phyloP scores from a whole-genome alignment of 2,329 filamentous ascomycete genomes.

The Colletotrichum echinochloae region DNA sequence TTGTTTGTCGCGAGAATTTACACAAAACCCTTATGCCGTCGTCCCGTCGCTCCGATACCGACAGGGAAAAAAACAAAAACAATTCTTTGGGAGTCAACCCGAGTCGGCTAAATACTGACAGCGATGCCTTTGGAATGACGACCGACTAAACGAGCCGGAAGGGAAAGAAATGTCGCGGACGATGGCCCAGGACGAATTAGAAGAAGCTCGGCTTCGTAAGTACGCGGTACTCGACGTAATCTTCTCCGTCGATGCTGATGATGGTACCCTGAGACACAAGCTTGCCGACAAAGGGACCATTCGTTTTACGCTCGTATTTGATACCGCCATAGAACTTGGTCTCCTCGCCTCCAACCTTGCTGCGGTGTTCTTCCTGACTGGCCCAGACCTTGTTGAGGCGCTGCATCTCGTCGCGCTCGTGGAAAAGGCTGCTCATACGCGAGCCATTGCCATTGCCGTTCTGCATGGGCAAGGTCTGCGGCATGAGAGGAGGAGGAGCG shows the following conservation, averaged over 20 bases:
- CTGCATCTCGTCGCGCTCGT: conserved; percentile 62
- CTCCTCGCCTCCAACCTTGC: conserved; percentile 59
- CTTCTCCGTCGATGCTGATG: conserved; percentile 74
- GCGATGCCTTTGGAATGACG: background rate
- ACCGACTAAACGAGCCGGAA: background rate
- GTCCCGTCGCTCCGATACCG: background rate
- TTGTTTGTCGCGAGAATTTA: conserved; percentile 10
- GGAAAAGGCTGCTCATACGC: conserved; percentile 48
- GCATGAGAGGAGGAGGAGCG: conserved; percentile 7
- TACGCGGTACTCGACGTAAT: conserved; percentile 75
- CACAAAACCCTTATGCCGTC: conserved; percentile 6
- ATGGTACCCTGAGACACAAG: conserved; percentile 72
- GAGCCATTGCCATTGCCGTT: conserved; percentile 18
- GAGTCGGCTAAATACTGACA: background rate
- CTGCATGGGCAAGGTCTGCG: conserved; percentile 19
- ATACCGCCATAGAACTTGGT: conserved; percentile 69
- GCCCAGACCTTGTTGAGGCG: conserved; percentile 68
- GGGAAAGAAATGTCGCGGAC: background rate
- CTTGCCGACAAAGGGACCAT: conserved; percentile 71
- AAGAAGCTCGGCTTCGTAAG: conserved; percentile 74
- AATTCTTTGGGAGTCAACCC: background rate
- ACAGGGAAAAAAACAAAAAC: background rate
- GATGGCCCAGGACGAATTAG: conserved; percentile 46
- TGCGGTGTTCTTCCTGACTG: conserved; percentile 62
- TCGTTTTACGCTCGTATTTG: conserved; percentile 72